phyloP scores from a whole-genome alignment of 768 basidiomycete genomes.

The Lyophyllum shimeji region DNA sequence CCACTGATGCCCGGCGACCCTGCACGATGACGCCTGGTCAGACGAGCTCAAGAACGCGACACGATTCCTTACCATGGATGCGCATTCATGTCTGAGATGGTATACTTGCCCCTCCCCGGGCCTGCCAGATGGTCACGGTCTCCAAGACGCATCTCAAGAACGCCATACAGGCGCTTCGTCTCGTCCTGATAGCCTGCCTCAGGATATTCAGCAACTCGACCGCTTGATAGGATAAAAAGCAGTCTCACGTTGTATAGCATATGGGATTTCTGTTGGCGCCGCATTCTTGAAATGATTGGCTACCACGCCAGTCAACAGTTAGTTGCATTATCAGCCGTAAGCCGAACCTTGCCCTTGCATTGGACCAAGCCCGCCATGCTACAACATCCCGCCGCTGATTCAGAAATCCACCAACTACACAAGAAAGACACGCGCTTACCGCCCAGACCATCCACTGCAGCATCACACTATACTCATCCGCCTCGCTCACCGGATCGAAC shows the following conservation, averaged over 20 bases:
- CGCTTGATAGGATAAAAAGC: neutral
- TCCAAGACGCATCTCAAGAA: conserved; percentile 45
- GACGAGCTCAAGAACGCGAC: neutral
- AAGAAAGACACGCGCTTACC: neutral
- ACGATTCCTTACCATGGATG: conserved; percentile 22
- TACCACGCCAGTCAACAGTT: neutral
- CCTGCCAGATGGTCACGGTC: conserved; percentile 46
- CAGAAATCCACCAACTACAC: neutral
- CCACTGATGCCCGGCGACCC: conserved; percentile 32
- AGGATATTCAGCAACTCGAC: neutral
- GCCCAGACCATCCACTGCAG: conserved; percentile 51
- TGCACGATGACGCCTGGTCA: conserved; percentile 10
- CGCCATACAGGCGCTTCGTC: conserved; percentile 45
- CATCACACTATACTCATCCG: conserved; percentile 36
- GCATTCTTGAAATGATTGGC: conserved; percentile 14
- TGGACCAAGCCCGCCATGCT: conserved; percentile 22
- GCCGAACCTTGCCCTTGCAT: conserved; percentile 20
- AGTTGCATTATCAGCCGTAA: neutral
- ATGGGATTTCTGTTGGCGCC: conserved; percentile 18
- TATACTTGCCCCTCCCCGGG: conserved; percentile 27
- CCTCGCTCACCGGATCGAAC: conserved; percentile 30
- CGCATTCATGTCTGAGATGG: conserved; percentile 41
- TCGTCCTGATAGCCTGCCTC: conserved; percentile 43
- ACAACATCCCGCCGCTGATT: neutral
- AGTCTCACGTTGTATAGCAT: conserved; percentile 15